These are phyloP conservation scores for Candida palmyrensis DNA, from an alignment of 805 yeast species.

Conservation along the genomic window DNA sequence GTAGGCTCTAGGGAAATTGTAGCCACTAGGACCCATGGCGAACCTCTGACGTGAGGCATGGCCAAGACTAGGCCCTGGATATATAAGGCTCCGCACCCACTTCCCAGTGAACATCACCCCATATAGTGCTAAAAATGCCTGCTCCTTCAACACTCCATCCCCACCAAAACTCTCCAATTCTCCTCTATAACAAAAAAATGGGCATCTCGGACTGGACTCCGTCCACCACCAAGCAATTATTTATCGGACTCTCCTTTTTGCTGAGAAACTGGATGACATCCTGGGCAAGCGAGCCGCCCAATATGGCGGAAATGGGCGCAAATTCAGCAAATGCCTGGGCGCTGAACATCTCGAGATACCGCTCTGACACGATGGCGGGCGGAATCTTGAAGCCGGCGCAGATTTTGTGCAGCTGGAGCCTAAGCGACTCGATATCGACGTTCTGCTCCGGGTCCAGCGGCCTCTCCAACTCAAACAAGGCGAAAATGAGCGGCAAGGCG, in stretches of 20 bases:
- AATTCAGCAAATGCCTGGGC: slow-evolving; percentile 59
- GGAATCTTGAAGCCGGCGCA: slow-evolving; percentile 38
- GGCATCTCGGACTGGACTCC: slow-evolving; percentile 72
- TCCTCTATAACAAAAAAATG: slow-evolving; percentile 48
- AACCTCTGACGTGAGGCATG: too few relatives aligned
- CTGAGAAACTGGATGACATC: slow-evolving; percentile 82
- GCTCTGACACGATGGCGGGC: slow-evolving; percentile 36
- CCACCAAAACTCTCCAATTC: neutral
- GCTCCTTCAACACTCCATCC: too few relatives aligned
- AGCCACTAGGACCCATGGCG: too few relatives aligned
- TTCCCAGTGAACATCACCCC: too few relatives aligned
- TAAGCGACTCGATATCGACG: slow-evolving; percentile 23
- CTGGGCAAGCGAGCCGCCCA: slow-evolving; percentile 89
- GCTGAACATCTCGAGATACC: slow-evolving; percentile 35
- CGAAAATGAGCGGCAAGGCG: slow-evolving; percentile 52
- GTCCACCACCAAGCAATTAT: slow-evolving; percentile 75
- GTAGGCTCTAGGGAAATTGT: too few relatives aligned
- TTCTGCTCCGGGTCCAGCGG: slow-evolving; percentile 16
- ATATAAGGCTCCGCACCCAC: too few relatives aligned
- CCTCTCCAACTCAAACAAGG: slow-evolving; percentile 45
- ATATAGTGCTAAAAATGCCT: too few relatives aligned
- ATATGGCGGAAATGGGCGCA: slow-evolving; percentile 77
- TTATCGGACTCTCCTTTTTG: slow-evolving; percentile 71
- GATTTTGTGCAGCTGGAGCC: slow-evolving; percentile 18
- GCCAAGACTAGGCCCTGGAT: too few relatives aligned